Evolutionary conservation across 371 early-diverging fungal species (phyloP), one percentile per base, ranked within the genome.

Genomic region (Mortierella sp.): DNA sequence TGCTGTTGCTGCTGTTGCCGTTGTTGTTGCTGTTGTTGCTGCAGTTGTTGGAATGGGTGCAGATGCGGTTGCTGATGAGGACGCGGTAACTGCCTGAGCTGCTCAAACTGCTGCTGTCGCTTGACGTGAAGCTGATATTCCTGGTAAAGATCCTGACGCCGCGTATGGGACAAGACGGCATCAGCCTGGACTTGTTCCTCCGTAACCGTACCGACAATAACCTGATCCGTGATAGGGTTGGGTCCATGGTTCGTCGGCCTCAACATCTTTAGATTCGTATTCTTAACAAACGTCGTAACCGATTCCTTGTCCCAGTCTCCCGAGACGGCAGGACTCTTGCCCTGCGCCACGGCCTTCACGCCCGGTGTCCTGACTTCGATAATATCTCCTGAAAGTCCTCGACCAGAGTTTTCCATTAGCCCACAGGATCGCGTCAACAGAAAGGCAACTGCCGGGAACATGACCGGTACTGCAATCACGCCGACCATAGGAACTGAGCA

Each of bases 381-480:
- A 13, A 84, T 48, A 75, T 83, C 84, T 1, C 83, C 75, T 3
- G 69, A 50, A 16, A 57, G 31, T 16, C 75, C 78, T 50, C 72
- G 51, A 14, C 81, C 86, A 50, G 73, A 64, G 64, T 76, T 86
- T 59, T 86, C 82, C 76, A 86, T 76, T 37, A 71, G 44, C 1
- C 86, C 86, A 74, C 86, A 86, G 14, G 86, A 81, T 31, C 77
- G 73, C 24, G 86, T 73, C 54, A 86, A 37, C 34, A 86, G 26
- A 53, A 76, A 75, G 9, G 79, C 79, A 2, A 81, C 74, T 0
- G 86, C 76, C 0, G 86, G 67, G 53, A 81, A 77, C 82, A 81
- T 77, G 43, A 76, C 21, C 0, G 86, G 86, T 3, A 86, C 51
- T 0, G 76, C 71, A 0, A 72, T 72, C n/a, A 74, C 82, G 0